Base-by-base conservation (phyloP, 371 early-diverging fungal species). In the Apophysomyces elegans region DNA sequence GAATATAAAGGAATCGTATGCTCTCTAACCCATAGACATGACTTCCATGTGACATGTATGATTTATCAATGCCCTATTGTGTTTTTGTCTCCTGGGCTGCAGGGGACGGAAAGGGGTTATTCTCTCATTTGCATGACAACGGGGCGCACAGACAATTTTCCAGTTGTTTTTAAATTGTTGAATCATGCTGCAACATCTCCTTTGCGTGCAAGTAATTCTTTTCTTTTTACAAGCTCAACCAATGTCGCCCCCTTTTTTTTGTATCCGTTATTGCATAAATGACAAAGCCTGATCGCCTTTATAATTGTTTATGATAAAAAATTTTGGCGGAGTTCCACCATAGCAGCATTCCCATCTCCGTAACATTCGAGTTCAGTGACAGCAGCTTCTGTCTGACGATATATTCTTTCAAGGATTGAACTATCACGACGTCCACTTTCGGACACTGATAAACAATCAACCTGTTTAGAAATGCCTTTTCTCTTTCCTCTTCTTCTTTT, bases 391-490 rank as follows among this genome's bases (percentile, higher is more conserved):
- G 65, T 70, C 63, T 74, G 74, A 36, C 65, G 67, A 47, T 70
- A 74, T 16, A 70, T 43, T n/a, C 66, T 62, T 63, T 74, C 74
- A 32, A 74, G 56, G 11, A 61, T 21, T 11, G 74, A 59, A 37
- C 38, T 65, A n/a, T 65, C 56, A 56, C 61, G 63, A 45, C 16
- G 46, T 2, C 46, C 46, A 12, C 46, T 16, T 59, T 39, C n/a
- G 50, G 56, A 58, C 62, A 64, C 12, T 58, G 56, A 63, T 72
- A 54, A 13, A 21, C 8, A 45, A 12, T 32, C n/a, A 37, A 59
- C 14, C 36, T 12, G 32, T 26, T 26, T 26, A 26, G 32, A 26
- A 26, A 26, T 26, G 32, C 32, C 32, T 26, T 26, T 1, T 3
- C 32, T 26, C 32, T 26, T 26, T 26, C 32, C 2, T 26, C 32